phyloP scores from a whole-genome alignment of 345 rosid genomes.

The Hibiscus trionum region DNA sequence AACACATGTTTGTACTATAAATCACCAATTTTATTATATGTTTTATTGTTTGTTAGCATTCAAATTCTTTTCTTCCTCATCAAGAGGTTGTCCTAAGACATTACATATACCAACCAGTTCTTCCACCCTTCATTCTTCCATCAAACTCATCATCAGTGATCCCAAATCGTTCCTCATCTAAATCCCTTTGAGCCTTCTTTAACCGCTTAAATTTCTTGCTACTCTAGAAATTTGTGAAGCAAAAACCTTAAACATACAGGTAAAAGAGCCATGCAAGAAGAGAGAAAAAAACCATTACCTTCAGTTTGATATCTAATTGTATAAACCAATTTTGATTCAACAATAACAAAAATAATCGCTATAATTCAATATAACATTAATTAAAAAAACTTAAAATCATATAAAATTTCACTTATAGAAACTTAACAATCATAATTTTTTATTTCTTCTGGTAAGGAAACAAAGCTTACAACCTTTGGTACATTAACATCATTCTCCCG shows the following conservation, averaged over 20 bases:
- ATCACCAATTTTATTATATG: too few relatives aligned
- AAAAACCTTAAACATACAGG: background rate
- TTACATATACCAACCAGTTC: constrained; percentile 23
- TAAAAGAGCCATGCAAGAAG: background rate
- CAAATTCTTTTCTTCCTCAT: too few relatives aligned
- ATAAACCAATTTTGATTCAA: background rate
- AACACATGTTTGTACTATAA: too few relatives aligned
- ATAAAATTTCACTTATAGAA: background rate
- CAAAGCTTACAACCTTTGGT: constrained; percentile 45
- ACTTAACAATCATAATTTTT: background rate
- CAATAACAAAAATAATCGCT: background rate
- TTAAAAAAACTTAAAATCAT: background rate
- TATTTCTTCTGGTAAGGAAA: background rate
- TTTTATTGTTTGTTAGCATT: too few relatives aligned
- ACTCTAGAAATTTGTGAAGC: constrained; percentile 34
- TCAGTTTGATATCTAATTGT: background rate
- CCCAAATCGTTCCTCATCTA: constrained; percentile 50
- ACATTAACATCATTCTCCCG: constrained; percentile 76
- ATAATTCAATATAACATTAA: too few relatives aligned
- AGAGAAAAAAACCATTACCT: background rate
- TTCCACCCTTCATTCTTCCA: constrained; percentile 51
- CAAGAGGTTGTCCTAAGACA: constrained; percentile 45
- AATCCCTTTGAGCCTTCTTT: constrained; percentile 80
- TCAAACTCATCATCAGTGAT: constrained; percentile 72
- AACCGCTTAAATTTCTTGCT: constrained; percentile 84